Conservation (phyloP, 306 rosid species). For the Malus domestica region ASM211411v1 NC_041800.1:19207233-19207732, state of each 20-base stretch:
- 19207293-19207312: conserved; percentile 28
- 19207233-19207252: conserved; percentile 63
- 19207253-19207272: conserved; percentile 35
- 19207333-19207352: conserved; percentile 45
- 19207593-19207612: conserved; percentile 69
- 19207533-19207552: conserved; percentile 95
- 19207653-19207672: conserved; percentile 72
- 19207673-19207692: conserved; percentile 82
- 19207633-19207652: conserved; percentile 94
- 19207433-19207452: conserved; percentile 45
- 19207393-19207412: conserved; percentile 35
- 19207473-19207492: conserved; percentile 28
- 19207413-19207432: conserved; percentile 55
- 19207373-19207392: conserved; percentile 2
- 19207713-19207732: conserved; percentile 67
- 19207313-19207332: conserved; percentile 49
- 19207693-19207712: conserved; percentile 78
- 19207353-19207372: conserved; percentile 42
- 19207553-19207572: conserved; percentile 91
- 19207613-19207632: conserved; percentile 78
- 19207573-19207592: conserved; percentile 94
- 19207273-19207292: conserved; percentile 42
- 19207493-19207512: conserved; percentile 82
- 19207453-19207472: conserved; percentile 31
- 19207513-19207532: conserved; percentile 83